Evolutionary conservation across 2,329 filamentous ascomycete species (phyloP).

Genomic region (Aspergillus persii): DNA sequence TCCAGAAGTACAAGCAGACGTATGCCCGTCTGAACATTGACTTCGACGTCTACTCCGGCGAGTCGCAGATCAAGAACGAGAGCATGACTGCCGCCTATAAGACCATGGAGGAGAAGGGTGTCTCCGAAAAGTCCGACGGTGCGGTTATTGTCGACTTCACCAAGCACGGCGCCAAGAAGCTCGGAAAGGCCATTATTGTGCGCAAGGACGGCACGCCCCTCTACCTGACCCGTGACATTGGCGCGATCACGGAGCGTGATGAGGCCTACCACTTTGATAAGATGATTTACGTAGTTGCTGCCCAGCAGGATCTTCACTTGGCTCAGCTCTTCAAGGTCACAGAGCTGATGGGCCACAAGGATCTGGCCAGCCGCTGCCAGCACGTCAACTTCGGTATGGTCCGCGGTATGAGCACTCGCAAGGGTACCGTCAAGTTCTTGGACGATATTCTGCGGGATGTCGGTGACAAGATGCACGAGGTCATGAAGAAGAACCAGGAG

Average conservation of each 20-base stretch:
- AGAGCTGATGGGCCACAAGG: constrained; percentile 60
- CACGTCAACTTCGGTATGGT: constrained; percentile 68
- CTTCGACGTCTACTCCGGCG: constrained; percentile 67
- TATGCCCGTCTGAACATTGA: constrained; percentile 64
- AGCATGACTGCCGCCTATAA: constrained; percentile 62
- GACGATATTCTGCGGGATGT: constrained; percentile 75
- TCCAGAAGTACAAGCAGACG: constrained; percentile 63
- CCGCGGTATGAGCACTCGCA: constrained; percentile 63
- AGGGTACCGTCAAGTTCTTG: constrained; percentile 71
- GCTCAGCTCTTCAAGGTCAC: constrained; percentile 65
- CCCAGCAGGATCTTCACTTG: constrained; percentile 63
- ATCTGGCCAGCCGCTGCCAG: constrained; percentile 58
- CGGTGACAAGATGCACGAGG: constrained; percentile 93
- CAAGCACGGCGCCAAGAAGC: constrained; percentile 65
- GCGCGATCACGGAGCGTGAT: constrained; percentile 61
- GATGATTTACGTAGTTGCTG: constrained; percentile 67
- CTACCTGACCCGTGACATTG: constrained; percentile 69
- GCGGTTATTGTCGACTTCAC: constrained; percentile 68
- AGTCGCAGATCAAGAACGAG: constrained; percentile 63
- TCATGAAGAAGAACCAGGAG: constrained; percentile 84
- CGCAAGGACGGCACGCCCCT: constrained; percentile 66
- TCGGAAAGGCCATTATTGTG: constrained; percentile 65
- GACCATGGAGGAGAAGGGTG: constrained; percentile 57
- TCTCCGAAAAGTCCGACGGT: constrained; percentile 64
- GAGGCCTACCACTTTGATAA: constrained; percentile 63